Evolutionary conservation across 1,284 basidiomycete species (phyloP), one percentile per base, ranked within the genome.

Genomic region (Cerrena zonata): DNA sequence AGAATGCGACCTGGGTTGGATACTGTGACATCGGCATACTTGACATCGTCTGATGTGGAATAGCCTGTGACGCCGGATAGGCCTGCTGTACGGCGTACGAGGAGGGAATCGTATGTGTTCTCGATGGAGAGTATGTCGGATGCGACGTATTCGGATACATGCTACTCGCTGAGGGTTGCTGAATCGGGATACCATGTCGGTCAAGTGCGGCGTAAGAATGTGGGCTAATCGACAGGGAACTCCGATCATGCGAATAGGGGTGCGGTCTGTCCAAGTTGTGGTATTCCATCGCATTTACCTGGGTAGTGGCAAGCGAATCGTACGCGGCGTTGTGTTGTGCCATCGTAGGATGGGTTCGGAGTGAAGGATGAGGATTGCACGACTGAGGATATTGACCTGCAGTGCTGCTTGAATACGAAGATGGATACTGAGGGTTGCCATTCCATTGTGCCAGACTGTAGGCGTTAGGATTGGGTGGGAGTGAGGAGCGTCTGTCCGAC

Each of bases 401-500:
- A n/a, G n/a, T n/a, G 38, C 65, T 56, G 40, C 59, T 19, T 21
- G 61, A 45, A 53, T 67, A 67, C 42, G 54, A 53, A 27, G 62
- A 49, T 41, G 60, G 56, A 49, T 65, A 63, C 30, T 61, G 64
- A 48, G 55, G 43, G 37, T 54, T 48, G 46, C 53, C 53, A 41
- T 56, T 55, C 66, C 66, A 69, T 25, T 55, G 49, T 25, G 57
- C 48, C 50, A 59, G 53, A 22, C 59, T 59, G 47, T 62, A 56
- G 47, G 59, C 54, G 58, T 63, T 59, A 4, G 60, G 53, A 40
- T 61, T 52, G 41, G 54, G 47, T 38, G 50, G 49, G 15, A 62
- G 56, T 49, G 64, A 61, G 45, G 58, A 57, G 55, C 63, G 65
- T 56, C 64, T 56, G 60, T 69, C 65, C 47, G 65, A 61, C 68